Conservation (phyloP, 1,284 basidiomycete genomes). For the Thecaphora thlaspeos region DNA sequence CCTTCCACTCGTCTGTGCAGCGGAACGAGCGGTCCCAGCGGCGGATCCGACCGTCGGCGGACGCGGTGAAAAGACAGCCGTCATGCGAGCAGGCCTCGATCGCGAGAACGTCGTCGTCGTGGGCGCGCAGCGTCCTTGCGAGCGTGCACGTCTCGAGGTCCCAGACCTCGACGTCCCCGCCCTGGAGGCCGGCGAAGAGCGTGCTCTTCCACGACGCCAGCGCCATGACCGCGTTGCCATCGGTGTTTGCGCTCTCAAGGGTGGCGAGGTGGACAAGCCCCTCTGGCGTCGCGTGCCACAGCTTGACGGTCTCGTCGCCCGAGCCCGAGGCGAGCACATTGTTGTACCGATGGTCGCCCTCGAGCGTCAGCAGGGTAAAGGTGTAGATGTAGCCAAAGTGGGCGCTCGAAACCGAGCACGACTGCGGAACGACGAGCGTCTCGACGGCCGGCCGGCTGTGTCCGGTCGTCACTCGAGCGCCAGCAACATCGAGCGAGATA, state of each 20-base stretch:
- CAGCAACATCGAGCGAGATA: constrained; percentile 1
- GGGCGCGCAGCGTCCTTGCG: constrained; percentile 79
- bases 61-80: constrained; percentile 35
- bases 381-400: constrained; percentile 94
- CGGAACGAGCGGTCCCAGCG: constrained; percentile 42
- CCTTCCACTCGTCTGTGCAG: constrained; percentile 46
- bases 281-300: constrained; percentile 69
- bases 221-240: constrained; percentile 69
- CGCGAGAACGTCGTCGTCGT: constrained; percentile 63
- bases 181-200: constrained; percentile 88
- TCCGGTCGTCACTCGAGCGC: background rate
- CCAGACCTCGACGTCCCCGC: constrained; percentile 83
- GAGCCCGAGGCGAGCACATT: constrained; percentile 56
- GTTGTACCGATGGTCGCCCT: constrained; percentile 18
- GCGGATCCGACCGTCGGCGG: constrained; percentile 44
- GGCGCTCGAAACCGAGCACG: constrained; percentile 65
- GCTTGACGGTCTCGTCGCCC: constrained; percentile 84
- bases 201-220: constrained; percentile 73
- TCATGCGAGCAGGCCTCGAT: constrained; percentile 52
- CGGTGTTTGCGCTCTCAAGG: constrained; percentile 60
- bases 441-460: background rate
- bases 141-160: constrained; percentile 84
- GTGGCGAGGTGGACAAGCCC: constrained; percentile 63
- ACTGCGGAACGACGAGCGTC: constrained; percentile 21
- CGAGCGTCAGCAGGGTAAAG: constrained; percentile 66